Evolutionary conservation across 768 basidiomycete species (phyloP).

Genomic region (Russula dissimulans): DNA sequence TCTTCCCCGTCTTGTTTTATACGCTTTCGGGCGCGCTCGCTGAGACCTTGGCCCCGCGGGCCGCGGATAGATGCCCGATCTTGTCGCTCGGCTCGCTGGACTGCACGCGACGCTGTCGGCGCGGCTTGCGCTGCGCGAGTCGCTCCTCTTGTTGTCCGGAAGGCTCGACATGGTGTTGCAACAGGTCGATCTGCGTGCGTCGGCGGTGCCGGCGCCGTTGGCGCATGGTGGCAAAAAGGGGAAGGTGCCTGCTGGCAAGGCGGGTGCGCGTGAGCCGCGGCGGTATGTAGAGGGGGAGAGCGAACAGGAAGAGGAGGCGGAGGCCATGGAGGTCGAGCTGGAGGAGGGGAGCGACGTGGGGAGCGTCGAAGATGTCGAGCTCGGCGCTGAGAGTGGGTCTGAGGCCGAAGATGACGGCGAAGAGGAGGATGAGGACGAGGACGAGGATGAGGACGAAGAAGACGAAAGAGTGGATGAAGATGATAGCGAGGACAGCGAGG

Average conservation of each 20-base stretch:
- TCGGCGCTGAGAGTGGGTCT: slow-evolving; percentile 53
- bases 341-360: slow-evolving; percentile 58
- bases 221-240: slow-evolving; percentile 29
- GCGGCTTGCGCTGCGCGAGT: slow-evolving; percentile 75
- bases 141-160: slow-evolving; percentile 76
- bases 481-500: slow-evolving; percentile 47
- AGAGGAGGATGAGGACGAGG: slow-evolving; percentile 37
- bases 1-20: no score
- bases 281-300: slow-evolving; percentile 78
- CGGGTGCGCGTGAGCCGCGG: slow-evolving; percentile 26
- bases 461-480: slow-evolving; percentile 44
- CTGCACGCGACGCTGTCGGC: slow-evolving; percentile 75
- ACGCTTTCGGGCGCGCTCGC: no score
- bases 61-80: slow-evolving; percentile 69
- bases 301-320: slow-evolving; percentile 51
- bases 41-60: no score
- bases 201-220: slow-evolving; percentile 52
- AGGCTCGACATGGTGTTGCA: slow-evolving; percentile 89
- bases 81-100: slow-evolving; percentile 78
- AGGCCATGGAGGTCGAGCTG: slow-evolving; percentile 38
- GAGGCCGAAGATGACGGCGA: slow-evolving; percentile 42
- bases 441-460: slow-evolving; percentile 42
- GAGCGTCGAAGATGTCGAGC: slow-evolving; percentile 71
- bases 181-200: slow-evolving; percentile 83
- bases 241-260: slow-evolving; percentile 29